phyloP scores from a whole-genome alignment of 441 rosid genomes.

The Metrosideros polymorpha region DNA sequence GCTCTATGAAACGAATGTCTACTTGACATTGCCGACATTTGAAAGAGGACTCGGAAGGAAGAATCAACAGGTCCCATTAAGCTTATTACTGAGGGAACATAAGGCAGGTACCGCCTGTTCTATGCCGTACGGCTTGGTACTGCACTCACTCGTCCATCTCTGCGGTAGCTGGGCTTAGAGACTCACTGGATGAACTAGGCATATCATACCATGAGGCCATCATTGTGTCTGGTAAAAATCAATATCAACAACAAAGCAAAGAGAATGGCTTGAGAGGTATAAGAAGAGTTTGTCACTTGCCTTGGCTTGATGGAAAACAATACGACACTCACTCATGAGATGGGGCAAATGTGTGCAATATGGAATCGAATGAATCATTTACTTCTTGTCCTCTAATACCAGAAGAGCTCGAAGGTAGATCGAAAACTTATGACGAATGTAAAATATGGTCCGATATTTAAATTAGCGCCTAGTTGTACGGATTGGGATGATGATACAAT shows the following conservation, averaged over 20 bases:
- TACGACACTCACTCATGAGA: neutral
- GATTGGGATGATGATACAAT: neutral
- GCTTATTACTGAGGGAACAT: neutral
- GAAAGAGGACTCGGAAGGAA: neutral
- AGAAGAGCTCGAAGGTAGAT: neutral
- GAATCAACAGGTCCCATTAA: neutral
- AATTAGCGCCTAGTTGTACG: neutral
- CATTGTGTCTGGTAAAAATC: neutral
- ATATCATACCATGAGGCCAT: neutral
- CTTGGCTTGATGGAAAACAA: neutral
- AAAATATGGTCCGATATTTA: too few species aligned
- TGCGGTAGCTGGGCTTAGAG: neutral
- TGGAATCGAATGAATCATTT: neutral
- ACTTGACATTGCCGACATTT: neutral
- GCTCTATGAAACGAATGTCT: neutral
- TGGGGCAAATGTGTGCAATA: neutral
- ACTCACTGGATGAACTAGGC: neutral
- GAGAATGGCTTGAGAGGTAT: neutral
- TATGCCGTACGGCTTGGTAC: neutral
- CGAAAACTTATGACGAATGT: neutral
- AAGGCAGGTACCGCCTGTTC: neutral
- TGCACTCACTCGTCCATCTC: neutral
- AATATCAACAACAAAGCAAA: neutral
- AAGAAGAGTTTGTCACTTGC: neutral
- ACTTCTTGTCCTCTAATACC: neutral